Evolutionary conservation across 2,329 filamentous ascomycete genomes (phyloP), one percentile per base, ranked within the genome.

Genomic region (Trichophyton benhamiae): DNA sequence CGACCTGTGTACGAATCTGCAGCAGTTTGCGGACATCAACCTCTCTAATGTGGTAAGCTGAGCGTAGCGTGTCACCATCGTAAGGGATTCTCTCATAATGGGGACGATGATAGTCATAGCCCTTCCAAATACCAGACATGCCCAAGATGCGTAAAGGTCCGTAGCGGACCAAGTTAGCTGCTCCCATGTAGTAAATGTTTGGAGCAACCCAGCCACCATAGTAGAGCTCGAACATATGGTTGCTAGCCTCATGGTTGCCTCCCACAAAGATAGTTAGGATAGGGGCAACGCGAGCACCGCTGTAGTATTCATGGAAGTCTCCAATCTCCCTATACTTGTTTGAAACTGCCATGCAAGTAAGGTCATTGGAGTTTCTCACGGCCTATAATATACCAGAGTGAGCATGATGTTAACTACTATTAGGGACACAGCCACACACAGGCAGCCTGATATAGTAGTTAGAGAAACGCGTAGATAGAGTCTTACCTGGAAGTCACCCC

Each of bases 191-290:
- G 79, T 96, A 99, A 65, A 99, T 97, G 67, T 94, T 95, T 7
- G 90, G 91, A 6, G 92, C 92, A 4, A 90, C 94, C 94, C 94
- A 99, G 58, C 94, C 94, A 59, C 94, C 94, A 71, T 97, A 95
- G 77, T 89, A 95, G 0, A 99, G 82, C 75, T 99, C 94, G 79
- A 86, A 94, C 3, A 96, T 78, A 74, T 97, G 85, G 58, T 88
- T 91, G 69, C 88, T 88, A 0, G 94, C 92, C 76, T 99, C 94
- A 70, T 99, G 94, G 71, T 99, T 99, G 1, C 94, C 94, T 49
- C 87, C 91, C 58, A 96, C 86, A 75, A 97, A 97, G 52, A 97
- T 78, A 15, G 94, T 99, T 53, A 95, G 80, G 71, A 91, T 95
- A 0, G 94, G 94, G 0, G 94, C 94, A 49, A 74, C 82, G 61